Base-by-base conservation (phyloP, 2,329 filamentous ascomycete genomes). In the Nectriaceae sp. region DNA sequence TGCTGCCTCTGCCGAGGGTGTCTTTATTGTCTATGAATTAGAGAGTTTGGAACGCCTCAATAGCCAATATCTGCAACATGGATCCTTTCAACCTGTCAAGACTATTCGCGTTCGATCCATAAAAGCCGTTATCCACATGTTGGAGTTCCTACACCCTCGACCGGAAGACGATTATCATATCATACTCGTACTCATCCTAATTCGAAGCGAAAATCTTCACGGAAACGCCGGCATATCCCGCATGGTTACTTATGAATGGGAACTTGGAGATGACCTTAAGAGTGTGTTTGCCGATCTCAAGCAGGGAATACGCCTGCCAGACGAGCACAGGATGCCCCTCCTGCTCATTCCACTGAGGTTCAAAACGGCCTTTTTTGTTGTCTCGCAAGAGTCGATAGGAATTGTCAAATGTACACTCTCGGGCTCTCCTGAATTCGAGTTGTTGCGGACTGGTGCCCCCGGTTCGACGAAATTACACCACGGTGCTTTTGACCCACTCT, bases 91-190 rank as follows among this genome's bases (percentile, higher is more conserved):
- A 10, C 88, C 87, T 2, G 78, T 96, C 47, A 76, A 76, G 50
- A 68, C 65, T 1, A 66, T 59, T 33, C 63, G 69, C 16, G 62
- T 74, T 16, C 74, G 77, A 10, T 55, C 67, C 10, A 74, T 90
- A 6, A 79, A 84, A 6, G 91, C 89, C 1, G 76, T 85, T n/a
- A 89, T 97, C 46, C 77, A 93, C 59, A 88, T 90, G 58, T 85
- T 97, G 76, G 88, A 91, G 19, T 99, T 97, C 55, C 76, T 99
- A 3, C 83, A 88, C 50, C 89, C 91, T 6, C 77, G 78, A 10
- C 70, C 79, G 1, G 78, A 83, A 44, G 85, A 92, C 51, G 77
- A 83, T 10, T 76, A 85, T 45, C 84, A 85, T 58, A 81, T 95
- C 37, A 85, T 95, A n/a, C 76, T 97, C 3, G 73, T 96, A 11